A percentile compares a stretch with the other conserved stretches of the same genome.
Evolutionary conservation across 306 rosid species (phyloP).

Genomic region (Prosopis cineraria): DNA sequence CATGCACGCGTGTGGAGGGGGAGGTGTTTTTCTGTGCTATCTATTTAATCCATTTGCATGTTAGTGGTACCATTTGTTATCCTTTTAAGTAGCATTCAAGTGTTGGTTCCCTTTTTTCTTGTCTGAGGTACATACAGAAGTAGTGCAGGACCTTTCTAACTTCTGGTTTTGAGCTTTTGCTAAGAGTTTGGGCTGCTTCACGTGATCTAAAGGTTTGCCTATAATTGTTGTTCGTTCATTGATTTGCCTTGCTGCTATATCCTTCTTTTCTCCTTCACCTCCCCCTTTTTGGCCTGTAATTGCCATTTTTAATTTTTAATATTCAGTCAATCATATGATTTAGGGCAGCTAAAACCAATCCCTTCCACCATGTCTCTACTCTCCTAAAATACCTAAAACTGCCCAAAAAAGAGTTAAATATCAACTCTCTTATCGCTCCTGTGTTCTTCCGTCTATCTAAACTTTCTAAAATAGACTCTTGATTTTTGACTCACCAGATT

Average conservation of each 20-base stretch:
- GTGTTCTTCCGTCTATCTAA: not conserved
- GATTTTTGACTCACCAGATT: not conserved
- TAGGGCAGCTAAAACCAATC: not conserved
- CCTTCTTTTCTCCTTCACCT: not conserved
- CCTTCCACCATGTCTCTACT: not conserved
- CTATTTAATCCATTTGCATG: conserved; percentile 28
- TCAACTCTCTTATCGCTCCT: not conserved
- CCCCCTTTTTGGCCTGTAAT: not conserved
- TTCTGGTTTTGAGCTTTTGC: conserved; percentile 93
- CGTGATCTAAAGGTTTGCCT: conserved; percentile 85
- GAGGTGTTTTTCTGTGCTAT: not conserved
- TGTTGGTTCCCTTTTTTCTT: conserved; percentile 62
- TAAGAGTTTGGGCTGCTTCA: conserved; percentile 94
- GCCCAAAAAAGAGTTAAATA: not conserved
- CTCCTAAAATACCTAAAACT: not conserved
- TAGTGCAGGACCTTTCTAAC: conserved; percentile 90
- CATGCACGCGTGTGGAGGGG: not conserved
- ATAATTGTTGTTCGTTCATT: conserved; percentile 16
- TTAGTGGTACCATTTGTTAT: conserved; percentile 23
- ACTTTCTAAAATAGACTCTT: not conserved
- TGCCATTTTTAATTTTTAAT: not conserved
- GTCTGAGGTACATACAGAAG: conserved; percentile 45
- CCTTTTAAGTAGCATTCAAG: conserved; percentile 83
- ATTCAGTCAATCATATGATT: not conserved
- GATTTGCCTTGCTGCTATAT: not conserved